Conservation (phyloP, 2,329 filamentous ascomycete species). For the Fonsecaea multimorphosa region DNA sequence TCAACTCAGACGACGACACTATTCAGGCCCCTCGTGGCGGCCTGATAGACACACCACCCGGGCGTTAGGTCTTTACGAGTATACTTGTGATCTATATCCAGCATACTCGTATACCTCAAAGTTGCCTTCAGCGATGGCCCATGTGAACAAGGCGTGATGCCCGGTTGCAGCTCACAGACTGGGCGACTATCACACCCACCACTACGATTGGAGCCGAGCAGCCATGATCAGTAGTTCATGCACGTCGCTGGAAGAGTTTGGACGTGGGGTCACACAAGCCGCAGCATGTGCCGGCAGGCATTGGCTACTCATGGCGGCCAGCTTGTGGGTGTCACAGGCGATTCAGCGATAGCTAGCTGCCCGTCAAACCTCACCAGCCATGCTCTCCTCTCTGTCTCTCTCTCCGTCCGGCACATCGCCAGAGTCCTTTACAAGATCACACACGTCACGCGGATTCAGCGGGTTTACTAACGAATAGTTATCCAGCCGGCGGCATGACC, state of each 20-base stretch:
- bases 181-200: slow-evolving; percentile 22
- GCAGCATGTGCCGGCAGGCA: not conserved
- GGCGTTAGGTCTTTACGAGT: not conserved
- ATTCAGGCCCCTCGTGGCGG: not conserved
- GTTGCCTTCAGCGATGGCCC: slow-evolving; percentile 1
- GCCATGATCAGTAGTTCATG: slow-evolving; percentile 25
- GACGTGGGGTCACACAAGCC: slow-evolving; percentile 11
- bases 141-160: slow-evolving; percentile 2
- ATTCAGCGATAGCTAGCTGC: not conserved
- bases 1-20: not conserved
- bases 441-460: slow-evolving; percentile 13
- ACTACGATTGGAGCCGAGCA: slow-evolving; percentile 7
- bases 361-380: not conserved
- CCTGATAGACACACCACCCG: not conserved
- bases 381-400: not conserved
- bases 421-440: not conserved
- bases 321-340: slow-evolving; percentile 4
- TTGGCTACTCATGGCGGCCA: not conserved
- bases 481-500: slow-evolving; percentile 1
- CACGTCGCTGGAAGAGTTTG: slow-evolving; percentile 19
- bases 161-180: not conserved
- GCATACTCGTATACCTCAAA: not conserved
- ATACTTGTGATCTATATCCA: not conserved
- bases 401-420: too few relatives aligned
- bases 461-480: not conserved